phyloP scores from a whole-genome alignment of 495 filamentous ascomycete species.

The Lophiotrema nucula region DNA sequence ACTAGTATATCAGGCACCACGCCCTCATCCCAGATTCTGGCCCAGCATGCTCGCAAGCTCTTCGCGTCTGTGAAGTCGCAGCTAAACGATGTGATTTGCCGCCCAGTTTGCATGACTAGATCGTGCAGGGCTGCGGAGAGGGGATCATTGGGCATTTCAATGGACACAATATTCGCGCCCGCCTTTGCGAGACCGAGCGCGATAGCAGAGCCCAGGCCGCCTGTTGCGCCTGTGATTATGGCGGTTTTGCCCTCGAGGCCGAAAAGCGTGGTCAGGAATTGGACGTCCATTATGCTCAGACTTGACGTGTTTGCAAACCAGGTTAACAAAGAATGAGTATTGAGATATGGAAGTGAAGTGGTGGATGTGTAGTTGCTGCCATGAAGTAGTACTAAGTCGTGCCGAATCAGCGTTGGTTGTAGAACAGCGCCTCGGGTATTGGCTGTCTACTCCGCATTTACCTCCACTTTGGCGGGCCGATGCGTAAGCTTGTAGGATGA shows the following conservation, averaged over 20 bases:
- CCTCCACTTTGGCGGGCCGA: too few relatives aligned
- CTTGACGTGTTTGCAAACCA: too few relatives aligned
- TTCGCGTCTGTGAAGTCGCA: not conserved
- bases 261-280: not conserved
- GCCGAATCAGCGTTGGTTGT: too few relatives aligned
- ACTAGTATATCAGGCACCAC: not conserved
- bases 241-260: not conserved
- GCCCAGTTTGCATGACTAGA: not conserved
- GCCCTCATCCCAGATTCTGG: not conserved
- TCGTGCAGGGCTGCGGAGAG: not conserved
- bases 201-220: not conserved
- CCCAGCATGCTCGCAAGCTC: not conserved
- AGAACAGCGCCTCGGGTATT: too few relatives aligned
- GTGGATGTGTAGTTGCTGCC: too few relatives aligned
- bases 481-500: too few relatives aligned
- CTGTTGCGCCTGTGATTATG: not conserved
- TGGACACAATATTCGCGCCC: not conserved
- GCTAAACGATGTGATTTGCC: not conserved
- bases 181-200: not conserved
- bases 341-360: too few relatives aligned
- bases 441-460: too few relatives aligned
- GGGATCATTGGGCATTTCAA: not conserved
- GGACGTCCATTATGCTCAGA: not conserved
- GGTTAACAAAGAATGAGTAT: too few relatives aligned
- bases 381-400: too few relatives aligned